Percentiles rank a stretch among this genome's conserved stretches.
These are phyloP conservation scores for Ceratopteris richardii DNA, from an alignment of 75 land plant species.

Conservation along the genomic window DNA sequence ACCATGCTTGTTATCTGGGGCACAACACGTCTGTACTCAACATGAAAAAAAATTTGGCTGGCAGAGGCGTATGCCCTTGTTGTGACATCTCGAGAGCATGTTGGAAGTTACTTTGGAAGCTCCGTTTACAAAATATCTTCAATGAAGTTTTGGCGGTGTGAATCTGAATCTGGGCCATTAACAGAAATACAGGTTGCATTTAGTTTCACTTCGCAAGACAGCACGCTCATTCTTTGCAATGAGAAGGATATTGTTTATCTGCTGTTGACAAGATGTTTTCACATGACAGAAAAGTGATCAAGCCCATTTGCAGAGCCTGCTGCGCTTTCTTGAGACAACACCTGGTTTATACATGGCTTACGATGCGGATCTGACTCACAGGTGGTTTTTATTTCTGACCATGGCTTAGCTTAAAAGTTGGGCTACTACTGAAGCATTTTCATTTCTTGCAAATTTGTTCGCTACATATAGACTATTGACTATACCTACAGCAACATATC, in stretches of 20 bases:
- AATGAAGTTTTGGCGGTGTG: conserved; percentile 63
- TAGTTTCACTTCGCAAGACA: too few species aligned
- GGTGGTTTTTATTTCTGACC: conserved; percentile 20
- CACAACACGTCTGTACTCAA: neutral
- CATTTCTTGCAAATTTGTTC: too few species aligned
- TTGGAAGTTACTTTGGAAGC: conserved; percentile 74
- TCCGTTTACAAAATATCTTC: conserved; percentile 65
- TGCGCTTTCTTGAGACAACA: conserved; percentile 62
- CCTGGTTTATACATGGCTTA: conserved; percentile 87
- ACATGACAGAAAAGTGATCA: conserved; percentile 76
- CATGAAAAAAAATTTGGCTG: neutral
- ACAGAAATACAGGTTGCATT: conserved; percentile 55
- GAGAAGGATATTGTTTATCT: too few species aligned
- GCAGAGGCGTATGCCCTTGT: conserved; percentile 74
- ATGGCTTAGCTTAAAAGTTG: too few species aligned
- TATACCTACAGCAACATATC: too few species aligned
- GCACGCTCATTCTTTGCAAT: too few species aligned
- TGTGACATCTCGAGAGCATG: conserved; percentile 59
- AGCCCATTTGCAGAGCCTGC: conserved; percentile 50
- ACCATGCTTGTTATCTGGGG: neutral
- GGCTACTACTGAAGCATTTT: too few species aligned
- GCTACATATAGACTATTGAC: too few species aligned
- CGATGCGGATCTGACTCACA: conserved; percentile 75
- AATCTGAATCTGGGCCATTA: conserved; percentile 36
- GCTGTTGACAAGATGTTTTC: neutral